Conservation (phyloP, 2,329 filamentous ascomycete genomes). For the Colletotrichum scovillei region DNA sequence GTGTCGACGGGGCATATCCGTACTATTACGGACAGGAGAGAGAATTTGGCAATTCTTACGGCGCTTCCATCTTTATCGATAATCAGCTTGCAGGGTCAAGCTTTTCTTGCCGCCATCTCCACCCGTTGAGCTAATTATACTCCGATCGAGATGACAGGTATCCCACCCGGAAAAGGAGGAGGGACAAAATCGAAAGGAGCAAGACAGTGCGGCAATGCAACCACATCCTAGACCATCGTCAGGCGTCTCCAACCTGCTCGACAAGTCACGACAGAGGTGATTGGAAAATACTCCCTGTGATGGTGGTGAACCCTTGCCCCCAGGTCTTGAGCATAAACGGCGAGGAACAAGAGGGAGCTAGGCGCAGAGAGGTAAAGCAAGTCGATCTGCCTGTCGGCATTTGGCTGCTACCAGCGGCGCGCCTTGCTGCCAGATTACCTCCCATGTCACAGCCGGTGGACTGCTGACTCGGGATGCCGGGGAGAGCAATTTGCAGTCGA, state of each 20-base stretch:
- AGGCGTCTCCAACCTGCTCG: background rate
- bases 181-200: slow-evolving; percentile 2
- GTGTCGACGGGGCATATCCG: too few relatives aligned
- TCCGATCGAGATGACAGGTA: slow-evolving; percentile 26
- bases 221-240: background rate
- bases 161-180: slow-evolving; percentile 8
- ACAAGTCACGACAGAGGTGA: slow-evolving; percentile 9
- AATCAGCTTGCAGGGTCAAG: slow-evolving; percentile 27
- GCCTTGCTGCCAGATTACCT: slow-evolving; percentile 32
- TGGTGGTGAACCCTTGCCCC: slow-evolving; percentile 5
- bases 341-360: slow-evolving; percentile 28
- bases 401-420: slow-evolving; percentile 33
- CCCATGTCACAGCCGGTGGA: slow-evolving; percentile 28
- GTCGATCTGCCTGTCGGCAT: slow-evolving; percentile 39
- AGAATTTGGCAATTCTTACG: background rate
- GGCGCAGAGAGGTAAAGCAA: slow-evolving; percentile 38
- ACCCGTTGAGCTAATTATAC: slow-evolving; percentile 33
- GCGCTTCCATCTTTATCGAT: background rate
- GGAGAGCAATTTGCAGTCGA: slow-evolving; percentile 26
- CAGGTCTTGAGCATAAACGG: slow-evolving; percentile 11
- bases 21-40: background rate
- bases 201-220: background rate
- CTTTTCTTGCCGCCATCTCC: slow-evolving; percentile 31
- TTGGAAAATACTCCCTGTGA: slow-evolving; percentile 16
- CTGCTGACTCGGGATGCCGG: slow-evolving; percentile 32